Evolutionary conservation across 1,284 basidiomycete species (phyloP), one percentile per base, ranked within the genome.

Genomic region (Termitomyces sp.): DNA sequence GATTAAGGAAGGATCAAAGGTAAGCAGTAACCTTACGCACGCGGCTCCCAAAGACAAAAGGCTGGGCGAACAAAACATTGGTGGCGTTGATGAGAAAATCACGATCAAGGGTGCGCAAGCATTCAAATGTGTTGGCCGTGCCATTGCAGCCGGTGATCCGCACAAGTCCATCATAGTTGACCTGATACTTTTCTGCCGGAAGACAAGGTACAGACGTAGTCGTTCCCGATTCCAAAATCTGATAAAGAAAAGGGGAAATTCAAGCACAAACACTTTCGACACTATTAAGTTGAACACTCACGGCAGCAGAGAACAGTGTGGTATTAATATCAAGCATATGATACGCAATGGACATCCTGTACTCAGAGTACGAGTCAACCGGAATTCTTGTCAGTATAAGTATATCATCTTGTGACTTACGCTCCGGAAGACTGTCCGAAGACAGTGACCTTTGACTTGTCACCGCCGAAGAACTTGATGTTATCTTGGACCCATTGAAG

Each of bases 401-500:
- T 33, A n/a, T n/a, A n/a, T 33, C 4, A 26, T 33, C 26, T 5
- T 24, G 21, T 24, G 21, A 54, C 61, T 51, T 39, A 62, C 39
- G 59, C 55, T 35, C 59, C 59, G 26, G 59, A 60, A 16, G 59
- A 60, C 30, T 59, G 57, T 19, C 59, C 59, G 24, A 59, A 60
- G 39, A 59, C 52, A 10, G 59, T 59, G 6, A 60, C 57, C 21
- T 53, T 57, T 16, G 45, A 48, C 14, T 63, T 64, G 58, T 76
- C 73, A 6, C 75, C 75, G 1, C 72, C 73, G 53, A 75, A 73
- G 1, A 60, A 57, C 2, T 53, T 60, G 37, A 74, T 72, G 50
- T 75, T 68, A 0, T 60, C 56, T 49, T 71, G 67, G 1, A 74
- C 60, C 73, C 72, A 75, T 43, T 68, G 48, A 5, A 75, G 57